Evolutionary conservation across 164 flowering plant species (phyloP), one percentile per base, ranked within the genome.

Genomic region (Dillenia suffruticosa): DNA sequence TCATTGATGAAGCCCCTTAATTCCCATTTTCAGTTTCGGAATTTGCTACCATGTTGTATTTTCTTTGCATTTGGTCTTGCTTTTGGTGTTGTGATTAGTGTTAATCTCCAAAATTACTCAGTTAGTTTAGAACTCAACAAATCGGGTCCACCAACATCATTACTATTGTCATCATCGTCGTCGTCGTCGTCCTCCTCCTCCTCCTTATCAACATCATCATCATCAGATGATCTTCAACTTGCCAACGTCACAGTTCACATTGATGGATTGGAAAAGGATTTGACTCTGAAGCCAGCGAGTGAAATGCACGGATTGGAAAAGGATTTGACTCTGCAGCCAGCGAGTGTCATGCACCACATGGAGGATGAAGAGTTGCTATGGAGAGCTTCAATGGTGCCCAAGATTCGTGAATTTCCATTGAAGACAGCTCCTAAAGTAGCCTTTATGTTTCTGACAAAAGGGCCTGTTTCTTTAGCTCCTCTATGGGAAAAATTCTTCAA

Each of bases 401-500:
- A 54, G 52, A 66, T 74, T 9, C 24, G 3, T 1, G 49, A 65
- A n/a, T 66, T 60, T 57, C 85, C 84, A 2, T 73, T 61, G 54
- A 14, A 64, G 10, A 61, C 72, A 11, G 68, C 61, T 8, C 85
- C 83, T 0, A 84, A 82, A 70, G 74, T 86, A 47, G 92, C 92
- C 10, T 86, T 86, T 79, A 58, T 86, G 84, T 86, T 84, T 65
- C 61, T 84, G 77, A 75, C 77, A 6, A 79, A 58, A 51, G 82
- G 86, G 22, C 69, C 75, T 4, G 70, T 86, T 48, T 16, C 70
- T 2, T 32, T 86, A 66, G 87, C 89, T 19, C 87, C 87, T 5
- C 54, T 86, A 49, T 86, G 92, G 92, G 89, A 86, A 72, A 63
- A 51, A 44, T 86, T 86, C 75, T 86, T 84, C 70, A 62, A 72